phyloP scores from a whole-genome alignment of 768 basidiomycete species.

The Suillus variegatus region DNA sequence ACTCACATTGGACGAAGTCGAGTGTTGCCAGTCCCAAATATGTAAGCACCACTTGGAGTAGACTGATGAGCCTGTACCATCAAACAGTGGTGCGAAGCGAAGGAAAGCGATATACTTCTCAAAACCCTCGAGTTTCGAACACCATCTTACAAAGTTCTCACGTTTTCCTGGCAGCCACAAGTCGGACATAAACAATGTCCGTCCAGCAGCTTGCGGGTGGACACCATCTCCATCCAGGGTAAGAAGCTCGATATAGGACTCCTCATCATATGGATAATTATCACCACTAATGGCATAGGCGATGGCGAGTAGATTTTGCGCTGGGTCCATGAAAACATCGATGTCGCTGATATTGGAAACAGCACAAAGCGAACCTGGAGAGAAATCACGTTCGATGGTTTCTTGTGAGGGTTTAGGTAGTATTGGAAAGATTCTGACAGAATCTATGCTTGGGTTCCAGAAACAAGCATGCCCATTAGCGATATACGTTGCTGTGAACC shows the following conservation, averaged over 20 bases:
- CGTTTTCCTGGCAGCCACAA: not conserved
- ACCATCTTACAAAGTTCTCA: not conserved
- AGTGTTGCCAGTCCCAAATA: conserved; percentile 1
- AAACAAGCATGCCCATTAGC: not conserved
- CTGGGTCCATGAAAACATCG: not conserved
- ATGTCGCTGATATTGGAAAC: not conserved
- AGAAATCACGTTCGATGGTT: not conserved
- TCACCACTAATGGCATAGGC: too few species aligned
- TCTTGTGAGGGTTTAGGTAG: not conserved
- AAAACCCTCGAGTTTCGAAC: not conserved
- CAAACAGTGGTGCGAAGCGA: not conserved
- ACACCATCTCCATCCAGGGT: not conserved
- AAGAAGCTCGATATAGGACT: not conserved
- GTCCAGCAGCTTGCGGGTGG: not conserved
- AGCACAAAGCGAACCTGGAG: not conserved
- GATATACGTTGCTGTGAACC: not conserved
- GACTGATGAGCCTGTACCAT: too few species aligned
- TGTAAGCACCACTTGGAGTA: not conserved
- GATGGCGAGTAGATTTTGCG: not conserved
- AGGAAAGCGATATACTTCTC: not conserved
- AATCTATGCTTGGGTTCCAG: not conserved
- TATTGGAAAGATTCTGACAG: not conserved
- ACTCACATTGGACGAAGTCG: not conserved
- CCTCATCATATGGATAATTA: not conserved
- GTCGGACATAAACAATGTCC: not conserved